Conservation (phyloP, 345 rosid genomes). For the Toxicodendron radicans region DNA sequence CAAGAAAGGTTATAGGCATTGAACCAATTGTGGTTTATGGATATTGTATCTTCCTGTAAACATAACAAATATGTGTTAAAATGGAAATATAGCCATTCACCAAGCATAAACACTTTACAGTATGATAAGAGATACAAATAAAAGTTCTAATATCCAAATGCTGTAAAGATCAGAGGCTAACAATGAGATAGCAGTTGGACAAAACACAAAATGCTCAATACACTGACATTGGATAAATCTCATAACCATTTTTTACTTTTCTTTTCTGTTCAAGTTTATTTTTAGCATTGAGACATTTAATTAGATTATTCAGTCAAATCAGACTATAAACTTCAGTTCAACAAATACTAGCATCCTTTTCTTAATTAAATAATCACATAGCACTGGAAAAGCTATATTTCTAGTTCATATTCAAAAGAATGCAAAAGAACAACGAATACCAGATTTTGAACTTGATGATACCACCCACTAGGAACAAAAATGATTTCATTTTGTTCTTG, state of each 20-base stretch:
- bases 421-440: conserved; percentile 34
- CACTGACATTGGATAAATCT: neutral
- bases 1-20: conserved; percentile 77
- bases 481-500: conserved; percentile 73
- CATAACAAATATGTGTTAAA: conserved; percentile 19
- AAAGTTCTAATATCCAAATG: neutral
- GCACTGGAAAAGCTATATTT: neutral
- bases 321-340: neutral
- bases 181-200: neutral
- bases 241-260: neutral
- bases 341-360: conserved; percentile 2
- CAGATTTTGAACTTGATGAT: conserved; percentile 96
- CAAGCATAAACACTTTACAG: neutral
- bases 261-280: neutral
- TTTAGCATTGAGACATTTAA: neutral
- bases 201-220: neutral
- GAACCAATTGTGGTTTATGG: conserved; percentile 97
- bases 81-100: conserved; percentile 1
- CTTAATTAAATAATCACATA: neutral
- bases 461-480: conserved; percentile 97
- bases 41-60: conserved; percentile 86
- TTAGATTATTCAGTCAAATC: neutral
- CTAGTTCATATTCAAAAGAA: neutral
- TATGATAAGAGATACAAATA: neutral
- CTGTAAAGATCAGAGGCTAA: neutral